A percentile compares a stretch with the other conserved stretches of the same genome.
These are phyloP conservation scores for Coemansia sp. DNA, from an alignment of 192 early-diverging fungal species.

Conservation along the genomic window DNA sequence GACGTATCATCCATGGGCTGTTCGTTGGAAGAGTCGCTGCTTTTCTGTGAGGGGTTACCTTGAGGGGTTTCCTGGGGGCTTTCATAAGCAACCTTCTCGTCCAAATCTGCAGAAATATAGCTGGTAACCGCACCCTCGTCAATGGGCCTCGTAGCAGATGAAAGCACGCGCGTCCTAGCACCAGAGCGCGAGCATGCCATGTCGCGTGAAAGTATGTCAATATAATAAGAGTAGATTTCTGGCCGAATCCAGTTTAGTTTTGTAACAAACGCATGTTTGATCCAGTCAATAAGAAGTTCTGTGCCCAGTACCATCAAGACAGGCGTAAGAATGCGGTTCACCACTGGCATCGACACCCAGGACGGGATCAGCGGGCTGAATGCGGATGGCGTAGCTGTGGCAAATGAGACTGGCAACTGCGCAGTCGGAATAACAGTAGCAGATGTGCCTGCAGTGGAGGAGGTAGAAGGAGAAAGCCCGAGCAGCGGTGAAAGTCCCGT, in stretches of 20 bases:
- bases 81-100: conserved; percentile 16
- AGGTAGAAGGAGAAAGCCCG: conserved; percentile 10
- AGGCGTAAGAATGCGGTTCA: conserved; percentile 71
- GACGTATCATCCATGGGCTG: background rate
- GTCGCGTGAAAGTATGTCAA: conserved; percentile 86
- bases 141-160: background rate
- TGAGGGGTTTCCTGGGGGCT: background rate
- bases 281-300: conserved; percentile 93
- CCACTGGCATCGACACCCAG: conserved; percentile 62
- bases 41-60: too few relatives aligned
- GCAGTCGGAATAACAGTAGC: conserved; percentile 22
- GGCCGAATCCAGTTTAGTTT: conserved; percentile 95
- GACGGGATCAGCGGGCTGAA: conserved; percentile 67
- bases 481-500: conserved; percentile 57
- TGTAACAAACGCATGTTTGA: conserved; percentile 98
- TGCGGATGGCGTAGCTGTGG: conserved; percentile 39
- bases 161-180: background rate
- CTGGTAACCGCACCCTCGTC: background rate
- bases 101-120: background rate
- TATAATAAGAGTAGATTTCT: conserved; percentile 81
- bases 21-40: conserved; percentile 7
- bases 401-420: conserved; percentile 44
- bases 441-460: background rate
- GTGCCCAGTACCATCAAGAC: conserved; percentile 82
- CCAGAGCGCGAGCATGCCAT: conserved; percentile 57